Percentiles rank a stretch among this genome's conserved stretches.
Conservation (phyloP, 208 protist genomes). For the Vickermania spadyakhi region DNA sequence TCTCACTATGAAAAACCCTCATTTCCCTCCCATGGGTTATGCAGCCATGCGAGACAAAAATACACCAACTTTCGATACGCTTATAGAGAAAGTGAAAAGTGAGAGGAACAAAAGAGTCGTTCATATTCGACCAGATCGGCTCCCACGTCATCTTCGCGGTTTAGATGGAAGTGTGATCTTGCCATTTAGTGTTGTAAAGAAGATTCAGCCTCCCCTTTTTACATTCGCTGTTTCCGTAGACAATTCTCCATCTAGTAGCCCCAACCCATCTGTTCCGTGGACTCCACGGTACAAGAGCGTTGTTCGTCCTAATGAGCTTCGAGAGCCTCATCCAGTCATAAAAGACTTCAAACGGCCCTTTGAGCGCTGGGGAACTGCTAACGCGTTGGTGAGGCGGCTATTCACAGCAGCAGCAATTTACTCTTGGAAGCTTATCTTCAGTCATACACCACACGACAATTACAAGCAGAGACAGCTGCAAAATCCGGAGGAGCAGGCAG, state of each 20-base stretch:
- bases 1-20: constrained; percentile 36
- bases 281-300: constrained; percentile 46
- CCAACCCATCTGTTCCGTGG: constrained; percentile 8
- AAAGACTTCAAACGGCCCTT: constrained; percentile 63
- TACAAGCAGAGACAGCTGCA: constrained; percentile 76
- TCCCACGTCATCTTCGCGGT: background rate
- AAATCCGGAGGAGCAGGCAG: constrained; percentile 46
- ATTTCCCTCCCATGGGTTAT: constrained; percentile 55
- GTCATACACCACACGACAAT: constrained; percentile 84
- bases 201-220: background rate
- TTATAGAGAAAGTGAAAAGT: background rate
- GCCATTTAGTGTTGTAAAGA: background rate
- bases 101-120: background rate
- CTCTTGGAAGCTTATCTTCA: constrained; percentile 89
- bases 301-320: constrained; percentile 55
- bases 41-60: constrained; percentile 5
- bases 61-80: background rate
- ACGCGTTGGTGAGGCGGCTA: constrained; percentile 41
- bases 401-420: constrained; percentile 76
- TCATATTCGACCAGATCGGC: background rate
- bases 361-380: constrained; percentile 67
- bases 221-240: background rate
- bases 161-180: background rate
- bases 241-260: background rate
- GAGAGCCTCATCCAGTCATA: constrained; percentile 21